Conservation (phyloP, 768 basidiomycete species). For the Pleurotus pulmonarius region DNA sequence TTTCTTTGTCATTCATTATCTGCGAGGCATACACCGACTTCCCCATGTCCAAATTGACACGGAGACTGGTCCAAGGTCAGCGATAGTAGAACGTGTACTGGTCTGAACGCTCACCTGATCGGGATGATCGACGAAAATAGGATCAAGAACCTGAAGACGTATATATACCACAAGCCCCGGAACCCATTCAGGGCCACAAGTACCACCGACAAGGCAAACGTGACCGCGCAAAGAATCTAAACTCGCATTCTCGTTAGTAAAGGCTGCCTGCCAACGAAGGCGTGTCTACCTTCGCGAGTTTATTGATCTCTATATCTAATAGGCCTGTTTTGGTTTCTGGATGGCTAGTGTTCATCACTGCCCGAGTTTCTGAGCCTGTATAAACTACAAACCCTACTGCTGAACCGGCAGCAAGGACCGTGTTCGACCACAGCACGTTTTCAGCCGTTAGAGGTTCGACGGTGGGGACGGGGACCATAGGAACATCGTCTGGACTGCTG, state of each 20-base stretch:
- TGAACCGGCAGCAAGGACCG: slow-evolving; percentile 92
- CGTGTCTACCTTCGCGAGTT: slow-evolving; percentile 80
- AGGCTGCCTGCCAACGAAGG: background rate
- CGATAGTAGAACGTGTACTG: background rate
- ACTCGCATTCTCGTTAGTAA: background rate
- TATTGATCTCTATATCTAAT: slow-evolving; percentile 92
- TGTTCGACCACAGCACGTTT: slow-evolving; percentile 96
- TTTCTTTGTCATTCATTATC: slow-evolving; percentile 91
- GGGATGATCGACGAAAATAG: slow-evolving; percentile 99
- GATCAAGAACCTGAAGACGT: slow-evolving; percentile 94
- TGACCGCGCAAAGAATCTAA: slow-evolving; percentile 92
- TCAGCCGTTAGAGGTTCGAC: slow-evolving; percentile 91
- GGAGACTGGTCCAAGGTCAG: slow-evolving; percentile 54
- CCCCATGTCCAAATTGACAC: slow-evolving; percentile 99
- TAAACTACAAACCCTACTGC: slow-evolving; percentile 93
- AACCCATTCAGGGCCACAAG: slow-evolving; percentile 97
- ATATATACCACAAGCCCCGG: slow-evolving; percentile 92
- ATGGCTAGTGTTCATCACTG: slow-evolving; percentile 98
- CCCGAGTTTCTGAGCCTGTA: slow-evolving; percentile 91
- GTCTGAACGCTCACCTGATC: slow-evolving; percentile 75
- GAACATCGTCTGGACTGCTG: slow-evolving; percentile 27
- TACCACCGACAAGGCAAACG: slow-evolving; percentile 85
- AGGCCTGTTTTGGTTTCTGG: slow-evolving; percentile 93
- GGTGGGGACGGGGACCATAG: slow-evolving; percentile 40
- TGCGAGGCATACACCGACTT: slow-evolving; percentile 97